phyloP scores from a whole-genome alignment of 148 eudicot species.

The Linanthus parryae region DNA sequence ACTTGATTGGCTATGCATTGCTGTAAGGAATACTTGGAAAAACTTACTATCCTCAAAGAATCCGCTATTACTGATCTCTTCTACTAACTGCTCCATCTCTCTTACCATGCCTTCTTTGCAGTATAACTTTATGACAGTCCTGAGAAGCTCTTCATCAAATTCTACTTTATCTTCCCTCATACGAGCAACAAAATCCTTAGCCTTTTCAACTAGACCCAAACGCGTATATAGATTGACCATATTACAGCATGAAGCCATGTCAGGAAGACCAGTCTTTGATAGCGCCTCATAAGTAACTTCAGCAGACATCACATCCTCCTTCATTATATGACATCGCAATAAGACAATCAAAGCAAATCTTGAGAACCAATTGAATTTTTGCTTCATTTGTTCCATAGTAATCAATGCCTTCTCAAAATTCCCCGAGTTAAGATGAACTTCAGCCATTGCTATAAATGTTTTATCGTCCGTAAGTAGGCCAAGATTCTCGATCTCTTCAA shows the following conservation, averaged over 20 bases:
- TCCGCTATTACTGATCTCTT: conserved; percentile 27
- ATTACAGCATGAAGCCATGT: conserved; percentile 54
- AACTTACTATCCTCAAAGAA: conserved; percentile 35
- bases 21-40: conserved; percentile 31
- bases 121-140: conserved; percentile 51
- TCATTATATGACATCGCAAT: conserved; percentile 58
- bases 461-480: conserved; percentile 67
- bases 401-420: conserved; percentile 48
- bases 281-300: conserved; percentile 57
- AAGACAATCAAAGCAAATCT: conserved; percentile 52
- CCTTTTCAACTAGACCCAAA: conserved; percentile 46
- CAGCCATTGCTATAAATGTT: conserved; percentile 87
- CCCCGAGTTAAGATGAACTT: conserved; percentile 65
- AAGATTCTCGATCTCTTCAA: conserved; percentile 51
- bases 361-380: conserved; percentile 44
- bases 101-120: conserved; percentile 56
- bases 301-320: conserved; percentile 63
- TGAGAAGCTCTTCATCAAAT: conserved; percentile 61
- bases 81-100: conserved; percentile 51
- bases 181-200: conserved; percentile 47
- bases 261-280: conserved; percentile 54
- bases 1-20: conserved; percentile 23
- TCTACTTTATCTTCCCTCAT: conserved; percentile 47
- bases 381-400: conserved; percentile 59
- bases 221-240: conserved; percentile 59